Conservation (phyloP, 2,329 filamentous ascomycete species). For the Pleurostoma richardsiae region DNA sequence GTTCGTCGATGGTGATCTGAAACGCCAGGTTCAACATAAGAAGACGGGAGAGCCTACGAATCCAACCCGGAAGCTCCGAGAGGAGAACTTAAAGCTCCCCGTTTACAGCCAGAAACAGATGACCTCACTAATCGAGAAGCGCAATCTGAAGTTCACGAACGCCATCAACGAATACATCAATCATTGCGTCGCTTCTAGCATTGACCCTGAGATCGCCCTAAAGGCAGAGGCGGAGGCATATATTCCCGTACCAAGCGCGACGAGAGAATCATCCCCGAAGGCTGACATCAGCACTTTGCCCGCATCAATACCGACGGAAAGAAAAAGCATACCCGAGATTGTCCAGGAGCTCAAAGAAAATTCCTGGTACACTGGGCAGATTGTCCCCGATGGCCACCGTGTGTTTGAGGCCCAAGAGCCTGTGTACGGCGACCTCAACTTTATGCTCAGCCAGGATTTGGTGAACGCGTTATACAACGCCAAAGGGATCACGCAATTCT, state of each 20-base stretch:
- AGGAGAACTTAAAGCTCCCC: constrained; percentile 85
- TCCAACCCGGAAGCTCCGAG: constrained; percentile 60
- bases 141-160: constrained; percentile 76
- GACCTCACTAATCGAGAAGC: constrained; percentile 80
- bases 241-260: constrained; percentile 55
- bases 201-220: constrained; percentile 65
- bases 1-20: constrained; percentile 87
- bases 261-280: constrained; percentile 22
- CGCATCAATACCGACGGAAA: constrained; percentile 69
- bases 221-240: constrained; percentile 51
- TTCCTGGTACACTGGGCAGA: constrained; percentile 87
- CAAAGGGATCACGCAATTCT: constrained; percentile 78
- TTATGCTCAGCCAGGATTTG: constrained; percentile 80
- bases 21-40: constrained; percentile 66
- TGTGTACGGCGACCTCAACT: constrained; percentile 77
- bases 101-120: constrained; percentile 92
- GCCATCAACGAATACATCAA: constrained; percentile 76
- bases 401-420: constrained; percentile 83
- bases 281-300: constrained; percentile 47
- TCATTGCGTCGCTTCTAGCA: constrained; percentile 56
- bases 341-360: constrained; percentile 75
- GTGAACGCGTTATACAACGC: constrained; percentile 97
- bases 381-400: constrained; percentile 87
- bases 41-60: constrained; percentile 70
- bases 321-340: constrained; percentile 78